Evolutionary conservation across 176 grass and related monocot genomes (phyloP), one percentile per base, ranked within the genome.

Genomic region (Aegilops sharonensis): DNA sequence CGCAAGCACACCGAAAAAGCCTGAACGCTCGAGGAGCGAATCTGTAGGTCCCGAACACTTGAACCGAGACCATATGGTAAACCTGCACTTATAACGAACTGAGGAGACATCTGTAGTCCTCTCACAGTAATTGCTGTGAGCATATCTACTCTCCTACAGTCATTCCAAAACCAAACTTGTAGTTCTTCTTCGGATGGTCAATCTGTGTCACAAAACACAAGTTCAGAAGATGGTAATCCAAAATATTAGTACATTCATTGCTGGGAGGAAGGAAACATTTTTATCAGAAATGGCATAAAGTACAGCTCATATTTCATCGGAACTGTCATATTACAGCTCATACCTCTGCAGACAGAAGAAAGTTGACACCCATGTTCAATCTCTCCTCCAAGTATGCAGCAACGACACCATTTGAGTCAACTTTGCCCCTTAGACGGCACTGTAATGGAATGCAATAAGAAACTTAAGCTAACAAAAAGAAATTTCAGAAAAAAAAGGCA

Each of bases 101-200:
- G 70, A 64, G 27, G 36, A 87, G 78, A 52, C 77, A 87, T 37
- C 75, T 39, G 45, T 75, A 42, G 52, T 87, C 23, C 75, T 76
- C 13, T 45, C 77, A 69, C 27, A 71, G 34, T 14, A 64, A 76
- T 71, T 75, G 64, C 45, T 87, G 77, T 66, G 10, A 68, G 72
- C 61, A 87, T 31, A 81, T 78, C 68, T 93, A 98, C 76, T 98
- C 97, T 83, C 97, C 97, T 73, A 98, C 85, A 4, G 97, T 94
- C 92, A 98, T 89, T 85, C 97, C 94, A 84, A 96, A 96, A 69
- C 97, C 97, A 81, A 98, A 98, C 90, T 98, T 98, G 88, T 98
- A 96, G 70, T 96, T 94, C 90, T 98, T 98, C 94, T 95, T 98
- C 67, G 78, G 56, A 86, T 98, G 97, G 89, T 98, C 92, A 92